Evolutionary conservation across 2,329 filamentous ascomycete genomes (phyloP), one percentile per base, ranked within the genome.

Genomic region (Fusarium newnesense): DNA sequence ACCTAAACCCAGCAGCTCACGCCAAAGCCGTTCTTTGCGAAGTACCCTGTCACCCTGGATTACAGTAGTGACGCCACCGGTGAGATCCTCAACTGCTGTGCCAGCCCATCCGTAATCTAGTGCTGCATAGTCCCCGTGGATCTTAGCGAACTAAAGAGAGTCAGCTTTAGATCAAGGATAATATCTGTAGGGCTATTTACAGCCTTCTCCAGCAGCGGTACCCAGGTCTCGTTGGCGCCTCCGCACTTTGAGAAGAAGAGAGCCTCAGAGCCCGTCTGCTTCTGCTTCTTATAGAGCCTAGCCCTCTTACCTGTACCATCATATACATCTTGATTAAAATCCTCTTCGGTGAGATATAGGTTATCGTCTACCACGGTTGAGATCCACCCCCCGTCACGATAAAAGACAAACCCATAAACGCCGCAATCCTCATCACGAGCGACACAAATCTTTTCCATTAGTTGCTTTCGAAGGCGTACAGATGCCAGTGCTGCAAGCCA

Each of bases 291-390:
- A 73, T 94, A 94, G 30, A 94, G 85, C 26, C 46, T 49, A n/a
- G 46, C 19, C 46, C 28, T 32, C 26, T 30, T 30, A 21, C 28
- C 49, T 57, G 92, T 88, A 36, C 93, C 89, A 77, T 94, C 92
- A 78, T 93, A 87, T 58, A 92, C 90, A 2, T 90, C 91, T 43
- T 93, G 92, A 74, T 96, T 93, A 84, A 94, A 97, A 78, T 93
- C 92, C 8, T 93, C 92, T 6, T 93, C 93, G 64, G 91, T 93
- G n/a, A 97, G 88, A 79, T 93, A 97, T 5, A 97, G 86, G 81
- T 97, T 96, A 81, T 97, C 94, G 78, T 97, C 95, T 67, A 97
- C 90, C 69, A 97, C 95, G 62, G 93, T 94, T 75, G 94, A 94
- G 61, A 96, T 93, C 94, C 94, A 97, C 81, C 95, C 93, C 57